Base-by-base conservation (phyloP, 345 rosid genomes). In the Rhizophora mangle region DNA sequence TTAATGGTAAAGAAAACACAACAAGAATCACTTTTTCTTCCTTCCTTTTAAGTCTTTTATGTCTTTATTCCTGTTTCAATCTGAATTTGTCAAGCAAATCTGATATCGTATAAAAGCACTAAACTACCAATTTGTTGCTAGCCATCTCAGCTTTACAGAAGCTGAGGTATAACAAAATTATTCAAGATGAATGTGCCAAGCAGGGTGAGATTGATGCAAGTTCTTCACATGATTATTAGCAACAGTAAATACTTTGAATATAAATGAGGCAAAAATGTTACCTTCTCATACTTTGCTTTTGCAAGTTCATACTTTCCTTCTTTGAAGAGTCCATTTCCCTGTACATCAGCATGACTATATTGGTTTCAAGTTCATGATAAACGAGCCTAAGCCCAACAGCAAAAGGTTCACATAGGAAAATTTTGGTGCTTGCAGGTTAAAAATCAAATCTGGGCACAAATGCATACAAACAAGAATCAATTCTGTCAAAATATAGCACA, bases 251-350 rank as follows among this genome's bases (percentile, higher is more conserved):
- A 34, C 37, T 34, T 34, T 34, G 37, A 34, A 34, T 9, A 34
- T 7, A 6, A 49, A 43, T 13, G 49, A 62, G 69, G 31, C 13
- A 18, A 62, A 30, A 8, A 58, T 56, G 70, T 73, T 82, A 95
- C 99, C 98, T 92, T 90, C 78, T 95, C 99, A 68, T 95, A 95
- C 72, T 95, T 95, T 6, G 91, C 89, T 83, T 83, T 95, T 20
- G 98, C 98, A 53, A 95, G 98, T 80, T 90, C 96, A 81, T 75
- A 90, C 81, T 95, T 95, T 73, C 96, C 97, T 78, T 95, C 98
- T 80, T 90, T 92, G 79, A 92, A 95, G 47, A 92, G 94, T 81
- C 94, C 84, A 56, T 95, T 90, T 74, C 99, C 98, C 98, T 95
- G 88, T 74, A 59, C 21, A 68, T 18, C 31, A 68, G 4, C 29